Conservation (phyloP, 2,329 filamentous ascomycete species). For the Bimuria novae-zelandiae region DNA sequence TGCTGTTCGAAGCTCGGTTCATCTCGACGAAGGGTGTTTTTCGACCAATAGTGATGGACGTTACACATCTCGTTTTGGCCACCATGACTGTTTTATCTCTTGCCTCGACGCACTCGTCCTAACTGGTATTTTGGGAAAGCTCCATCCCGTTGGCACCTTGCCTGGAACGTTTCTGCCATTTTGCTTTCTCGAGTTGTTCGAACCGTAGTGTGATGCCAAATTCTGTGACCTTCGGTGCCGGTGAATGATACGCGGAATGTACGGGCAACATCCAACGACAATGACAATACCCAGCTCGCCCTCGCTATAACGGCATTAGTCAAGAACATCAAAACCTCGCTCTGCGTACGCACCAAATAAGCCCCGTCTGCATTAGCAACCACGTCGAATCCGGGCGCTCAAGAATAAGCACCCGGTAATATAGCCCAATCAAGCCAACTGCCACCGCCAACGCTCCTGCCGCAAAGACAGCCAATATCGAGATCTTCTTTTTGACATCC, state of each 20-base stretch:
- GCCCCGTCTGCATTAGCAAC: background rate
- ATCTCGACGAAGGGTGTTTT: too few species aligned
- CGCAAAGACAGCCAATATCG: conserved; percentile 20
- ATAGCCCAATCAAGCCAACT: conserved; percentile 11
- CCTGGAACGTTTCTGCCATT: background rate
- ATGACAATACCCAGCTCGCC: conserved; percentile 9
- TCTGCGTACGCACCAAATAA: background rate
- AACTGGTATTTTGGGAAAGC: background rate
- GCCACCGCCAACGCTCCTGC: conserved; percentile 13
- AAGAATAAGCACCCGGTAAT: conserved; percentile 10
- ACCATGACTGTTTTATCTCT: background rate
- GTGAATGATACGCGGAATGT: conserved; percentile 8
- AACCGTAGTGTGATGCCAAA: background rate
- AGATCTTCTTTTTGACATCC: conserved; percentile 15
- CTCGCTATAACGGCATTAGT: conserved; percentile 1
- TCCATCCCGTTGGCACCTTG: background rate
- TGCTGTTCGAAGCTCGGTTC: too few species aligned
- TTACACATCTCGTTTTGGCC: background rate
- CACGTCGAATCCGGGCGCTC: conserved; percentile 5
- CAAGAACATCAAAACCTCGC: background rate
- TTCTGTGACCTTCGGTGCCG: background rate
- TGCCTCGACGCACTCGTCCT: background rate
- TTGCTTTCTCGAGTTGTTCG: background rate
- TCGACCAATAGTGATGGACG: too few species aligned
- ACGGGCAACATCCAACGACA: conserved; percentile 11